A percentile compares a stretch with the other conserved stretches of the same genome.
These are phyloP conservation scores for Naegleria fowleri DNA, from an alignment of 208 protist species.

Conservation along the genomic window DNA sequence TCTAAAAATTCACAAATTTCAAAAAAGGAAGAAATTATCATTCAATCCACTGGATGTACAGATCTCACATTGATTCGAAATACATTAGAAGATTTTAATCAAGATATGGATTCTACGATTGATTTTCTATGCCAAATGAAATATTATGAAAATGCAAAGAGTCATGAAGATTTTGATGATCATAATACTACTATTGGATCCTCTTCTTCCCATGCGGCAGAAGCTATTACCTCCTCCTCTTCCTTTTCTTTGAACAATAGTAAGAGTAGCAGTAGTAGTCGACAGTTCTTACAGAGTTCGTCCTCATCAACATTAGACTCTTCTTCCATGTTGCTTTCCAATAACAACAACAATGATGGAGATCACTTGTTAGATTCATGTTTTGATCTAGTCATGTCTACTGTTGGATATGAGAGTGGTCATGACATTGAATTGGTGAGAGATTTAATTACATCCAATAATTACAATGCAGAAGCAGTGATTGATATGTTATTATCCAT, in stretches of 20 bases:
- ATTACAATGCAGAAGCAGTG: neutral
- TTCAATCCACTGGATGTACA: neutral
- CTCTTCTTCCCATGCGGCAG: too few relatives aligned
- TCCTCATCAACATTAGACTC: too few relatives aligned
- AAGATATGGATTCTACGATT: neutral
- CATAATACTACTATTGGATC: too few relatives aligned
- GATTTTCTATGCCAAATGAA: neutral
- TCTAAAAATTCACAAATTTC: neutral
- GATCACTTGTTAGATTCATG: neutral
- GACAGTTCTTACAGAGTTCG: too few relatives aligned
- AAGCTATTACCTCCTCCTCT: too few relatives aligned
- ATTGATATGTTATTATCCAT: neutral
- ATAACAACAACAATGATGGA: neutral
- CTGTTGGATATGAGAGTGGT: neutral
- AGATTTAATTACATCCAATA: neutral
- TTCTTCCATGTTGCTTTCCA: neutral
- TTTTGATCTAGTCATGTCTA: neutral
- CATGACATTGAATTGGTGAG: neutral
- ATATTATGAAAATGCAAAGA: neutral
- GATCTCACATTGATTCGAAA: neutral
- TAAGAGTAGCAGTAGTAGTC: too few relatives aligned
- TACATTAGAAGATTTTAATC: neutral
- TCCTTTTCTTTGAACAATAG: too few relatives aligned
- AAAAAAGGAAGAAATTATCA: neutral
- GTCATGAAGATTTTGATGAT: too few relatives aligned